Evolutionary conservation across 2,329 filamentous ascomycete genomes (phyloP), one percentile per base, ranked within the genome.

Genomic region (Eurotiales sp.): DNA sequence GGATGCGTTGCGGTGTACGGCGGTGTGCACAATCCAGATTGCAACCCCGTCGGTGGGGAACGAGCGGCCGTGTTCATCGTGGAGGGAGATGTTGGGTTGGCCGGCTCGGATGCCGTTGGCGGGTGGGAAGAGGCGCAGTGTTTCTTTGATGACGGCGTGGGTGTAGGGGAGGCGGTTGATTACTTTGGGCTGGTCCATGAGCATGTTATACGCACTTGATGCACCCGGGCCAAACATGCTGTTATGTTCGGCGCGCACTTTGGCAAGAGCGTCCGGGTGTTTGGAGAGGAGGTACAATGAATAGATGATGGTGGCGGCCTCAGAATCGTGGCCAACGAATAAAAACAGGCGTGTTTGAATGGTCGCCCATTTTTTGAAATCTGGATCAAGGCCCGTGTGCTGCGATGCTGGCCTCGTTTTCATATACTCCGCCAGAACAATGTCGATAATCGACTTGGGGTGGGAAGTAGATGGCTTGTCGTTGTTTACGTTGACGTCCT

Each of bases 81-180:
- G 14, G 6, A 51, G 34, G 25, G n/a, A 36, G 15, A 51, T 15
- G 10, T 21, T 14, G 23, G 48, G 42, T 7, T 15, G 17, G 3
- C 41, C 50, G 4, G 41, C 22, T 6, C 51, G 41, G 8, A 53
- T n/a, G 11, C 23, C 32, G 14, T 46, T 52, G 4, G 53, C 47
- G 17, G 79, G 73, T 0, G 78, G 75, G 56, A 72, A 79, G n/a
- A 83, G 60, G 3, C 80, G 72, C 2, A 83, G 68, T 0, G 73
- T 71, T 62, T 84, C 81, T 52, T 79, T 79, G 52, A 80, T 73
- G 2, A 81, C 73, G 17, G 78, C 79, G 3, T 67, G 66, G 1
- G 79, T 81, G 60, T 79, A 81, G 0, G 73, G 68, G 15, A 83
- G 68, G 21, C 73, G 67, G 59, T 77, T 80, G 27, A 83, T 65